phyloP scores from a whole-genome alignment of 73 alveolate species.

The Blepharisma stoltei region DNA sequence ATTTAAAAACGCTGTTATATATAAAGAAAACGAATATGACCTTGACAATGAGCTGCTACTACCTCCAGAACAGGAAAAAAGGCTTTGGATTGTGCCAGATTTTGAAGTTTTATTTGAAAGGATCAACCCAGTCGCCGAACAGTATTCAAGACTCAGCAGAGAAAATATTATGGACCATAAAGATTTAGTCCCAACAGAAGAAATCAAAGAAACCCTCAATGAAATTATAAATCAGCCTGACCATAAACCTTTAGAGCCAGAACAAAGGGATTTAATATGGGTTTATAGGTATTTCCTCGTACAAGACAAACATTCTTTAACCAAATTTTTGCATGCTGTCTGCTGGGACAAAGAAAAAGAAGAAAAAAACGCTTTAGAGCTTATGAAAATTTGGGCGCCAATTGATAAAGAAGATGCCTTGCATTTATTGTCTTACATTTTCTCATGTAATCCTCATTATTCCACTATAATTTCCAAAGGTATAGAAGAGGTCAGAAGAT shows the following conservation, averaged over 20 bases:
- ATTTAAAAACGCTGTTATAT: slow-evolving; percentile 33
- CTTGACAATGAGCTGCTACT: not conserved
- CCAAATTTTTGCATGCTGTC: slow-evolving; percentile 82
- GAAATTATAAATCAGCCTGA: slow-evolving; percentile 80
- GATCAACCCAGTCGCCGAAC: slow-evolving; percentile 78
- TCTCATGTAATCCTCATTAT: slow-evolving; percentile 55
- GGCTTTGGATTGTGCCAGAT: slow-evolving; percentile 35
- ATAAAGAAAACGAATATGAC: slow-evolving; percentile 29
- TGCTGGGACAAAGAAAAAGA: slow-evolving; percentile 93
- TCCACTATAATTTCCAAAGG: not conserved
- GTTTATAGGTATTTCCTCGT: slow-evolving; percentile 84
- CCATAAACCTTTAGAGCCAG: slow-evolving; percentile 63
- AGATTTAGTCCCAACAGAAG: slow-evolving; percentile 71
- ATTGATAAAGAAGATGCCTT: slow-evolving; percentile 91
- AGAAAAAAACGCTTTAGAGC: slow-evolving; percentile 78
- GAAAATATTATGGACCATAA: slow-evolving; percentile 74
- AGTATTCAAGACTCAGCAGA: slow-evolving; percentile 75
- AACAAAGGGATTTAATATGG: slow-evolving; percentile 70
- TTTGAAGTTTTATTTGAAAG: slow-evolving; percentile 55
- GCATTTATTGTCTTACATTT: slow-evolving; percentile 78
- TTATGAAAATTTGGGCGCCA: slow-evolving; percentile 86
- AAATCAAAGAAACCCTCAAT: slow-evolving; percentile 52
- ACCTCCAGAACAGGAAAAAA: not conserved
- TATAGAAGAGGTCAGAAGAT: slow-evolving; percentile 65
- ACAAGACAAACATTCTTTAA: slow-evolving; percentile 82